Base-by-base conservation (phyloP, 805 yeast species). In the Wickerhamomyces subpelliculosus region DNA sequence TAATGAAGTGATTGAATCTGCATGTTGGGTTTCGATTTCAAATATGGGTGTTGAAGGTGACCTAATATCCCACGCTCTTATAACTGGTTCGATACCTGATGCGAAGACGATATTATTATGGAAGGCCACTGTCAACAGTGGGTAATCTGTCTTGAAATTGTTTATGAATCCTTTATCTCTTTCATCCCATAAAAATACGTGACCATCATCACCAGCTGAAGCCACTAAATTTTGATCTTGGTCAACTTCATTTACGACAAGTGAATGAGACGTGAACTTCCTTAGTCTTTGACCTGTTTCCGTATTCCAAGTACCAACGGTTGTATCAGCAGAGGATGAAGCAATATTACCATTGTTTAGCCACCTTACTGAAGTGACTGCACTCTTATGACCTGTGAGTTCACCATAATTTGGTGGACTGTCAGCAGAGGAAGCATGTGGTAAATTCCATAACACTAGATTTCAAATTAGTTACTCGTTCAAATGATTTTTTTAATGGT, bases 171-270 rank as follows among this genome's bases (percentile, higher is more conserved):
- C 47, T 46, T 74, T 80, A n/a, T 70, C 64, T 39, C 87, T 60
- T 19, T 65, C 42, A 46, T 85, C 95, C 90, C 90, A 85, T 2
- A 80, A 36, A 8, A 63, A 62, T 1, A 73, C 63, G 3, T 59
- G 42, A 0, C 88, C 86, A 48, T 80, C 87, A 47, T 85, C 95
- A 9, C 80, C 68, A 4, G 75, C 85, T 27, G 84, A 72, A 3
- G 73, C 68, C 5, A 64, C 41, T 8, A 60, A 39, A 32, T 63
- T 65, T 49, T 52, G 19, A 61, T 55, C 39, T 46, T 51, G 41
- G 51, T 40, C 70, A 2, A 84, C 59, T 44, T 79, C 72, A 50
- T 84, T 84, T 3, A 83, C 75, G 6, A 72, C 67, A 11, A 62
- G 59, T 4, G 57, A 59, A 50, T 78, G 83, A 2, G 73, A 76